These are phyloP conservation scores for Phytophthora melonis DNA, from an alignment of 352 stramenopile species.

Conservation along the genomic window DNA sequence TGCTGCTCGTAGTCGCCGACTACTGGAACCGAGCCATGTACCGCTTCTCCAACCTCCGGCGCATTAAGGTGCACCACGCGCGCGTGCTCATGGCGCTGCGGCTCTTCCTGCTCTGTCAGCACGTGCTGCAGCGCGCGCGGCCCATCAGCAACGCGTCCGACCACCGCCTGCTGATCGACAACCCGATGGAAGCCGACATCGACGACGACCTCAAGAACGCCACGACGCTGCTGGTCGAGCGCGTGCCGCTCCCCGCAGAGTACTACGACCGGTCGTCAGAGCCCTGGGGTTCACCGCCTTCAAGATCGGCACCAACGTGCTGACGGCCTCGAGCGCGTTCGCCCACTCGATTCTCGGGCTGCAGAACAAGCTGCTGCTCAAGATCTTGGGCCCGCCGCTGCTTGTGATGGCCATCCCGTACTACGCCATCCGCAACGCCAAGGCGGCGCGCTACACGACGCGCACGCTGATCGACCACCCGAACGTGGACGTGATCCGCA, in stretches of 20 bases:
- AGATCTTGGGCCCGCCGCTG: slow-evolving; percentile 63
- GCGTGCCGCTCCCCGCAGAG: slow-evolving; percentile 82
- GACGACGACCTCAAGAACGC: slow-evolving; percentile 90
- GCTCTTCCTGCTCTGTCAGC: slow-evolving; percentile 84
- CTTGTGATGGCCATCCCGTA: slow-evolving; percentile 82
- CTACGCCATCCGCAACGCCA: slow-evolving; percentile 80
- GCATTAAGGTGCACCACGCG: slow-evolving; percentile 88
- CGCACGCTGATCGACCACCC: slow-evolving; percentile 84
- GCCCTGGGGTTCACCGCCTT: slow-evolving; percentile 81
- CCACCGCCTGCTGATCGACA: slow-evolving; percentile 83
- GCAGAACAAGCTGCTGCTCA: slow-evolving; percentile 73
- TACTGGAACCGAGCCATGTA: slow-evolving; percentile 86
- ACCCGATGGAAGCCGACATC: slow-evolving; percentile 87
- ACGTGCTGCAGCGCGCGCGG: slow-evolving; percentile 82
- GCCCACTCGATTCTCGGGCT: slow-evolving; percentile 74
- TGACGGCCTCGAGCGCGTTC: slow-evolving; percentile 82
- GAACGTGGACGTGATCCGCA: slow-evolving; percentile 87
- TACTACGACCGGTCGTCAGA: slow-evolving; percentile 89
- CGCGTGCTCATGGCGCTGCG: slow-evolving; percentile 87
- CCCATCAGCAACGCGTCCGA: slow-evolving; percentile 78
- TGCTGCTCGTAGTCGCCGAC: slow-evolving; percentile 61
- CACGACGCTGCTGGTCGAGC: slow-evolving; percentile 79
- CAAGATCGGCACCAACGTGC: slow-evolving; percentile 84
- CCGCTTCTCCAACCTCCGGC: slow-evolving; percentile 83
- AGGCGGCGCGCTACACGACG: slow-evolving; percentile 77